These are phyloP conservation scores for Exophiala oligosperma DNA, from an alignment of 2,329 filamentous ascomycete genomes.

Conservation along the genomic window DNA sequence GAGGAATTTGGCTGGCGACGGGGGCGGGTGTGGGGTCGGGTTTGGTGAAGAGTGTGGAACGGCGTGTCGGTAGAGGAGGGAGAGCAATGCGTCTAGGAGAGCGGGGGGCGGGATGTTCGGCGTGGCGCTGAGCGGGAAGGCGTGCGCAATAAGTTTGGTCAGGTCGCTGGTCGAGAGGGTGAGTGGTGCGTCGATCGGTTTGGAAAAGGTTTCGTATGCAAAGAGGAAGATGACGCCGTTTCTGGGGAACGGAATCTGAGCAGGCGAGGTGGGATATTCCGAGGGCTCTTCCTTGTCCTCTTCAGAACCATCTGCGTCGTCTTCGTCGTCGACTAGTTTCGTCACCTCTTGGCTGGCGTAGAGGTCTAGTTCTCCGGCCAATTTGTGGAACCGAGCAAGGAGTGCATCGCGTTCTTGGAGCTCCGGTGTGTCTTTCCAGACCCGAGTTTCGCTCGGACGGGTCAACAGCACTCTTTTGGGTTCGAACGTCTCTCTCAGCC, in stretches of 20 bases:
- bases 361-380: slow-evolving; percentile 17
- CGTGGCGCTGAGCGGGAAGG: slow-evolving; percentile 19
- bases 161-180: slow-evolving; percentile 16
- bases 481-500: slow-evolving; percentile 59
- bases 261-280: slow-evolving; percentile 29
- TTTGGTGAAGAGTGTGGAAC: slow-evolving; percentile 9
- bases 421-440: slow-evolving; percentile 51
- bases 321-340: slow-evolving; percentile 14
- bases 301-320: slow-evolving; percentile 8
- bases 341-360: slow-evolving; percentile 15
- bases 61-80: slow-evolving; percentile 19
- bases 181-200: slow-evolving; percentile 7
- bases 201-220: slow-evolving; percentile 16
- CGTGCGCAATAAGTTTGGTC: slow-evolving; percentile 23
- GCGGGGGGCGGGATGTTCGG: slow-evolving; percentile 18
- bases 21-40: slow-evolving; percentile 4
- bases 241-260: slow-evolving; percentile 28
- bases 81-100: slow-evolving; percentile 21
- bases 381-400: slow-evolving; percentile 51
- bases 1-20: slow-evolving; percentile 22
- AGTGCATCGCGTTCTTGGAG: slow-evolving; percentile 56
- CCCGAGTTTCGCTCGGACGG: slow-evolving; percentile 50
- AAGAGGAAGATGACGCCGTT: slow-evolving; percentile 25
- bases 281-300: slow-evolving; percentile 19
- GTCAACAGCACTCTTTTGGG: slow-evolving; percentile 53